Evolutionary conservation across 352 stramenopile species (phyloP), one percentile per base, ranked within the genome.

Genomic region (Phytophthora boehmeriae): DNA sequence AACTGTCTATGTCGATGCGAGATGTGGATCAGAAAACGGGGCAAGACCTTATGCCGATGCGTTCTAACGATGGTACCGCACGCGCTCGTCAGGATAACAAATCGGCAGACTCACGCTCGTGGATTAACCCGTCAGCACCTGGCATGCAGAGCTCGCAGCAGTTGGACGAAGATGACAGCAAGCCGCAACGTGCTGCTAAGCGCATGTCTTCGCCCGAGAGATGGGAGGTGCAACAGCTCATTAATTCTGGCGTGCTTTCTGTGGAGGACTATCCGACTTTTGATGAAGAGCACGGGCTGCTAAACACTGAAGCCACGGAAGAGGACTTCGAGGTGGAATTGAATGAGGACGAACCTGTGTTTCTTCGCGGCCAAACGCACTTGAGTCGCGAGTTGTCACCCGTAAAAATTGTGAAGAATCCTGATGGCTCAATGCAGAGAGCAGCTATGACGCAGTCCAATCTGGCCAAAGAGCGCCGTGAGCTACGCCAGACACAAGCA

Each of bases 351-450:
- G 95, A 99, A 68, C 97, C 98, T 13, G 80, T 97, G 0, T 99
- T 99, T 75, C 59, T 99, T 30, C 80, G 86, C 30, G 97, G 97
- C 1, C 97, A 99, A 73, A 98, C 96, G 1, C 85, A 97, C 43
- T 50, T 83, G 41, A 91, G 86, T 56, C 86, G 75, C 5, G 96
- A 99, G 52, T 62, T 99, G 28, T 97, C 94, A 42, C 98, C 97
- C 0, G 84, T 99, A 8, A 97, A 98, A 48, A 99, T 99, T 72
- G 96, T 99, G 1, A 99, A 98, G 67, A 99, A 99, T 74, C 98
- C 98, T 1, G 97, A 99, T 75, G 98, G 98, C 30, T 98, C 93
- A 8, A 85, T 99, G 66, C 94, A 99, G 68, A 88, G 97, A 10
- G 97, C 97, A 0, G 98, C 98, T 0, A 97, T 99, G 85, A 98